These are phyloP conservation scores for Puya raimondii DNA, from an alignment of 176 grass and related monocot species.

Conservation along the genomic window DNA sequence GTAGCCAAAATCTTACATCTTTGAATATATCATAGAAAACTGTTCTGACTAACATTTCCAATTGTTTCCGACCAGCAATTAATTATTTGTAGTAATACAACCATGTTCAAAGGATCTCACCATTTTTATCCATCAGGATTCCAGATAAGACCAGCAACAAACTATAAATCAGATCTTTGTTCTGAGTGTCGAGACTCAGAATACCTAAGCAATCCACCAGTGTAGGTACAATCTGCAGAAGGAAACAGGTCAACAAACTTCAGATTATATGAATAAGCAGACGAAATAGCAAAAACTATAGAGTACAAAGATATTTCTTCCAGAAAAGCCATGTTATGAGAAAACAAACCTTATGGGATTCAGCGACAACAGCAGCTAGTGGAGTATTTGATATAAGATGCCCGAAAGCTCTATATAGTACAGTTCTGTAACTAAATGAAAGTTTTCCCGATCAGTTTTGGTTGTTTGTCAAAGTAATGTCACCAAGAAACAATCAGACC, in stretches of 20 bases:
- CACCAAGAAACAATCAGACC: not conserved
- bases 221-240: conserved; percentile 54
- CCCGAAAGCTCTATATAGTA: conserved; percentile 67
- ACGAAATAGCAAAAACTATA: not conserved
- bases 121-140: conserved; percentile 81
- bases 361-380: conserved; percentile 62
- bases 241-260: conserved; percentile 11
- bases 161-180: conserved; percentile 79
- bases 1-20: too few relatives aligned
- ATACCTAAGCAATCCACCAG: conserved; percentile 64
- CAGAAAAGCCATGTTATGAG: not conserved
- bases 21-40: not conserved
- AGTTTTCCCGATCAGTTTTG: conserved; percentile 15
- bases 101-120: conserved; percentile 35
- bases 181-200: conserved; percentile 37
- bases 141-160: conserved; percentile 79
- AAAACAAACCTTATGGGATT: conserved; percentile 62
- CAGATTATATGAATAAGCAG: not conserved
- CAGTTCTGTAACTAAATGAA: conserved; percentile 34
- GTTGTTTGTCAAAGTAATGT: not conserved
- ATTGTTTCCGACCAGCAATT: conserved; percentile 10
- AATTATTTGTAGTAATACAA: conserved; percentile 11
- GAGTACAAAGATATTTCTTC: too few relatives aligned
- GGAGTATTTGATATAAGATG: conserved; percentile 82
- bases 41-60: not conserved